A percentile compares a stretch with the other conserved stretches of the same genome.
Conservation (phyloP, 164 flowering plant genomes). For the Vitis labrusca region DNA sequence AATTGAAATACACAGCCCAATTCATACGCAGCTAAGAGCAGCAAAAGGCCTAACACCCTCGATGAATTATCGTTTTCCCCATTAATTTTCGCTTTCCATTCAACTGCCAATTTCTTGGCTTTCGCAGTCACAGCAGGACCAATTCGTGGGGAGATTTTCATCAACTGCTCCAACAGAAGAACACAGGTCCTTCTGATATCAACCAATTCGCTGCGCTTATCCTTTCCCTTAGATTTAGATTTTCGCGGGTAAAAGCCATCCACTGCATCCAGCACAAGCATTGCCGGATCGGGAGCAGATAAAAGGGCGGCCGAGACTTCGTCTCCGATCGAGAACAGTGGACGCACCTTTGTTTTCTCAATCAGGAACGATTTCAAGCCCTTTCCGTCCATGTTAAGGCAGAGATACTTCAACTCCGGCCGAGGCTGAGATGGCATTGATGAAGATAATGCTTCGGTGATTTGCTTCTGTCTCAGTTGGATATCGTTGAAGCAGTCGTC, state of each 20-base stretch:
- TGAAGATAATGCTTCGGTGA: too few species aligned
- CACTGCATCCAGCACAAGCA: slow-evolving; percentile 1
- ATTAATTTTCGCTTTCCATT: slow-evolving; percentile 9
- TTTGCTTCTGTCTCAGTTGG: too few species aligned
- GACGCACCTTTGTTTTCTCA: not conserved
- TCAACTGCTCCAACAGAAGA: slow-evolving; percentile 18
- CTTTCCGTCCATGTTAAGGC: not conserved
- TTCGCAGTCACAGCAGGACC: slow-evolving; percentile 2
- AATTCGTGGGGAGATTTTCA: slow-evolving; percentile 12
- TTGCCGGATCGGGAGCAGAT: not conserved
- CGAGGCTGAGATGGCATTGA: not conserved
- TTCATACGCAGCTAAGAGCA: slow-evolving; percentile 19
- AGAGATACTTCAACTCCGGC: not conserved
- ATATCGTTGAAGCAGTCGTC: not conserved
- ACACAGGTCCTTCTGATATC: not conserved
- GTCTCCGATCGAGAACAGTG: not conserved
- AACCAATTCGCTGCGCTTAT: not conserved
- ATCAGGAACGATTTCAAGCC: not conserved
- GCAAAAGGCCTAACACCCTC: slow-evolving; percentile 19
- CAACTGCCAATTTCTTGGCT: slow-evolving; percentile 12
- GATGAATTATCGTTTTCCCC: not conserved
- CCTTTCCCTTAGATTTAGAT: not conserved
- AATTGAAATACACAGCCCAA: not conserved
- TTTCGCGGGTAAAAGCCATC: not conserved
- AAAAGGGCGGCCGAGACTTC: not conserved